Evolutionary conservation across 164 flowering plant species (phyloP), one percentile per base, ranked within the genome.

Genomic region (Macadamia tetraphylla): DNA sequence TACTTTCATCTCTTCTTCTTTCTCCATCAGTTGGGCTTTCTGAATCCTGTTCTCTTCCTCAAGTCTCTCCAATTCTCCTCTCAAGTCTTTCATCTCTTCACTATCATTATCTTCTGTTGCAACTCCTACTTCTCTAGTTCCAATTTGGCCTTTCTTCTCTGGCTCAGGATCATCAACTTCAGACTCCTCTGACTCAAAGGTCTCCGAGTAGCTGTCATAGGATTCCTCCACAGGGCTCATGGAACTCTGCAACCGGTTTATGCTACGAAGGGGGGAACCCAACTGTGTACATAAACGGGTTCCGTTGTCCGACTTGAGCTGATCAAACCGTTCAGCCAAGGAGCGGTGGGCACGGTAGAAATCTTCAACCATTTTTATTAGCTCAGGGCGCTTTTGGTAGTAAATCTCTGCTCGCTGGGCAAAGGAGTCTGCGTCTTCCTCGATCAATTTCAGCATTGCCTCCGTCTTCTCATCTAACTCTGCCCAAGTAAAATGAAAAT

Each of bases 381-480:
- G 81, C 77, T 92, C 88, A 1, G 98, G 97, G 55, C 98, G 73
- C 81, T 87, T 91, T 79, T 80, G 85, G 87, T 87, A 94, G 76
- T 85, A 94, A 95, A 90, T 90, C 80, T 94, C 97, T 1, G 97
- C 97, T 0, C 98, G 88, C 53, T 90, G 81, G 1, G 90, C 89
- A 63, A 94, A 91, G 51, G 97, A 85, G 66, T 85, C 97, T 30
- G 92, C 98, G 69, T 94, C 97, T 69, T 85, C 88, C 63, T 92
- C 97, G 0, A 94, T 82, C 69, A 94, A 29, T 73, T 83, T 86
- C 64, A 92, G 87, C 92, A 94, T 90, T 59, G 87, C 76, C 75
- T 79, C 76, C 17, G 90, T 88, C 81, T 86, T 94, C 71, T 78
- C 84, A 60, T 94, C 90, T 13, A 94, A 85, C 67, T 84, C 98